phyloP scores from a whole-genome alignment of 495 filamentous ascomycete species.

The Choiromyces venosus region DNA sequence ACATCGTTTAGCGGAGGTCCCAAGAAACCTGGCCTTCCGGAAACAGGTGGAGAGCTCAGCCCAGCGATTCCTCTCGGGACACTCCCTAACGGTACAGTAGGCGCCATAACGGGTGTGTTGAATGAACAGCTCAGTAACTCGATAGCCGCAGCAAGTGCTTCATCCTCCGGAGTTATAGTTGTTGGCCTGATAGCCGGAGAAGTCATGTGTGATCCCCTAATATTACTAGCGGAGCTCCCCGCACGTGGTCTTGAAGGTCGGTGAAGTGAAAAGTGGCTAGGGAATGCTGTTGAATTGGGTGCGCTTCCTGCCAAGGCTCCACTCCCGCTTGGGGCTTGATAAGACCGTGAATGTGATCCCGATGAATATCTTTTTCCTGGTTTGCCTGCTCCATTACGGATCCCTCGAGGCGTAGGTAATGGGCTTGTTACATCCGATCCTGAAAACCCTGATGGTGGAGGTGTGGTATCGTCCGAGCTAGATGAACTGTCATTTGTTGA shows the following conservation, averaged over 20 bases:
- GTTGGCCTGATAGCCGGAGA: slow-evolving; percentile 28
- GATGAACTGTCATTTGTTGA: slow-evolving; percentile 42
- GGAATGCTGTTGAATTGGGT: slow-evolving; percentile 36
- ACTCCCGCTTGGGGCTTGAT: slow-evolving; percentile 20
- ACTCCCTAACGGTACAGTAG: slow-evolving; percentile 61
- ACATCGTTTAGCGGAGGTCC: slow-evolving; percentile 40
- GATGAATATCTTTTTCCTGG: slow-evolving; percentile 38
- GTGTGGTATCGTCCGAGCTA: slow-evolving; percentile 66
- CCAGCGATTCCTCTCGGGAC: slow-evolving; percentile 52
- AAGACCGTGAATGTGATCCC: slow-evolving; percentile 37
- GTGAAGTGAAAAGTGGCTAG: slow-evolving; percentile 32
- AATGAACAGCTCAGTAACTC: slow-evolving; percentile 87
- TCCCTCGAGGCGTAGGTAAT: slow-evolving; percentile 37
- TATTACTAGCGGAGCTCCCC: slow-evolving; percentile 46
- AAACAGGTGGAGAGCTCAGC: slow-evolving; percentile 48
- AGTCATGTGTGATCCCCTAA: slow-evolving; percentile 28
- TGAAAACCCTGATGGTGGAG: slow-evolving; percentile 53
- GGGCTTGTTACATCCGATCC: slow-evolving; percentile 33
- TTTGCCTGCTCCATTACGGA: slow-evolving; percentile 37
- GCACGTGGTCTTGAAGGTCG: slow-evolving; percentile 45
- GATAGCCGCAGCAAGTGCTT: slow-evolving; percentile 78
- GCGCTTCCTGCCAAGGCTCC: slow-evolving; percentile 40
- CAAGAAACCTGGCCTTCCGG: slow-evolving; percentile 36
- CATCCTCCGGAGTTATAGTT: slow-evolving; percentile 56
- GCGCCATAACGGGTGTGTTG: slow-evolving; percentile 62